Percentiles rank a stretch among this genome's conserved stretches.
These are phyloP conservation scores for Dittrichia graveolens DNA, from an alignment of 129 eudicot species.

Conservation along the genomic window DNA sequence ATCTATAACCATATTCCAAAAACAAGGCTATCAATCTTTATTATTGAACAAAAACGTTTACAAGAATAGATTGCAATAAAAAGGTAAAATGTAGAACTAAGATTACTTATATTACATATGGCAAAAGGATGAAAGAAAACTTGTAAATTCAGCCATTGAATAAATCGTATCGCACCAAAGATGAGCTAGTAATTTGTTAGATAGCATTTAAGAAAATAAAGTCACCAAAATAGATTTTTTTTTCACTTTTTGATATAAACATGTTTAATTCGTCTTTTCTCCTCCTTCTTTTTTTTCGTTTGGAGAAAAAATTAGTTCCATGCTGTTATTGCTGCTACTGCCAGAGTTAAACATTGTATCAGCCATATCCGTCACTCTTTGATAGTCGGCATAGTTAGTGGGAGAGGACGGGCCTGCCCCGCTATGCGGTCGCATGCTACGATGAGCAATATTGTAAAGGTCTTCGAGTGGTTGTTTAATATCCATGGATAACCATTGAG, in stretches of 20 bases:
- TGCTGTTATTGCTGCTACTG: constrained; percentile 68
- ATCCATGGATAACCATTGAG: constrained; percentile 62
- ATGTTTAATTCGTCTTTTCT: constrained; percentile 19
- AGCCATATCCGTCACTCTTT: constrained; percentile 53
- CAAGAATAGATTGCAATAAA: background rate
- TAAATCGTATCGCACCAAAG: background rate
- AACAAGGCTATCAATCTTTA: background rate
- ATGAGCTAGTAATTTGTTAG: constrained; percentile 28
- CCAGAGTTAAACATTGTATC: constrained; percentile 76
- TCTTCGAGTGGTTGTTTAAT: constrained; percentile 34
- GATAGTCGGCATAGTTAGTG: constrained; percentile 45
- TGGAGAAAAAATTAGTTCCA: constrained; percentile 71
- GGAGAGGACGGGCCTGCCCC: constrained; percentile 50
- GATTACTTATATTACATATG: background rate
- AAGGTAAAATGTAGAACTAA: background rate
- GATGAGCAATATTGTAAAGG: constrained; percentile 17
- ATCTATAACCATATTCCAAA: too few species aligned
- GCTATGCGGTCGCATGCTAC: constrained; percentile 20
- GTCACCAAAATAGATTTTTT: constrained; percentile 1
- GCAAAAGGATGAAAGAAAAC: constrained; percentile 18
- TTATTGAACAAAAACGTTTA: background rate
- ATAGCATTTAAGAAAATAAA: background rate
- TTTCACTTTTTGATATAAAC: background rate
- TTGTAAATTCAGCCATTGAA: constrained; percentile 9
- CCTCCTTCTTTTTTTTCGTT: constrained; percentile 49